Percentiles rank a stretch among this genome's conserved stretches.
Conservation (phyloP, 1,139 yeast genomes). For the Nematodospora anomalae region DNA sequence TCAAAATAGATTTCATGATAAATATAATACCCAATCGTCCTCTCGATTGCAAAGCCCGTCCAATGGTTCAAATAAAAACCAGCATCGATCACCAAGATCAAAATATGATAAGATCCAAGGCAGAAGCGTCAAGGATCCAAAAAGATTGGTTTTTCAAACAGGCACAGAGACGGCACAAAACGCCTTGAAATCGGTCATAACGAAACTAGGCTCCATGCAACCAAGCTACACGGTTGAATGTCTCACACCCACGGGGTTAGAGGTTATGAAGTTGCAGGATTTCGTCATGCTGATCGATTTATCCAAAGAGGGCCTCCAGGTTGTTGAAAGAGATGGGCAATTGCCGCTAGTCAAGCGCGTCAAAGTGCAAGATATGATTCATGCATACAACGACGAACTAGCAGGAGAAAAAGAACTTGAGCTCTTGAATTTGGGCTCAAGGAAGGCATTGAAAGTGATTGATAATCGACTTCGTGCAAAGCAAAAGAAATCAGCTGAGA, state of each 20-base stretch:
- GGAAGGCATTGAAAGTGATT: conserved; percentile 29
- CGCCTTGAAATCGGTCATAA: conserved; percentile 33
- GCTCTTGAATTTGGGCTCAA: conserved; percentile 36
- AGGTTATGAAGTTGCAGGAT: conserved; percentile 26
- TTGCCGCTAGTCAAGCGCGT: conserved; percentile 31
- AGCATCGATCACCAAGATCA: conserved; percentile 1
- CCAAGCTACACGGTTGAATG: conserved; percentile 28
- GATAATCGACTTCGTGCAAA: conserved; percentile 8
- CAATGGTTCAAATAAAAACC: background rate
- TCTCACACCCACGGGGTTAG: conserved; percentile 26
- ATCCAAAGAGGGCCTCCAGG: conserved; percentile 27
- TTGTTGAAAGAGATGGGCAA: conserved; percentile 24
- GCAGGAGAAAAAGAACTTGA: conserved; percentile 35
- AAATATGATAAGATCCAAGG: conserved; percentile 1
- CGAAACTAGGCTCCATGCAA: conserved; percentile 24
- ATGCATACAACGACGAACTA: conserved; percentile 30
- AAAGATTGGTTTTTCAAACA: conserved; percentile 17
- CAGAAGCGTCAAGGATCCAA: conserved; percentile 1
- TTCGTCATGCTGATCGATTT: conserved; percentile 34
- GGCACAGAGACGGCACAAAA: conserved; percentile 26
- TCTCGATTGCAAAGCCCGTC: background rate
- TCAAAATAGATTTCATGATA: background rate
- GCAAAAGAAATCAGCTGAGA: conserved; percentile 24
- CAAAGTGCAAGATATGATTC: conserved; percentile 34
- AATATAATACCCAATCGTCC: background rate